Conservation (phyloP, 768 basidiomycete genomes). For the Boletus insuetus region DNA sequence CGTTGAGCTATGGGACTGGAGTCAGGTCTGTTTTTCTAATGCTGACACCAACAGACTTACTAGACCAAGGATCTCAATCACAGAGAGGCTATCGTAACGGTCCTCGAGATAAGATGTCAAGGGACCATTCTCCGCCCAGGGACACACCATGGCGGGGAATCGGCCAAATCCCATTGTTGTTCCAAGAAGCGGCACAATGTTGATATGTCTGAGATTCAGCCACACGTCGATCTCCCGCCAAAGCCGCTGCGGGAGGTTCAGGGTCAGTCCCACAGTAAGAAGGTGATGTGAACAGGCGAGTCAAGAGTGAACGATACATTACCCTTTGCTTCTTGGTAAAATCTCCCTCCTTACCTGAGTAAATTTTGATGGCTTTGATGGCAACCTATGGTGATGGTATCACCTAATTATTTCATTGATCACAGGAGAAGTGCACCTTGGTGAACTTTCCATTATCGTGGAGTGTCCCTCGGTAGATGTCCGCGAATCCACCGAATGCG, state of each 20-base stretch:
- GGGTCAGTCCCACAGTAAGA: neutral
- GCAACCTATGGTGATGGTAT: neutral
- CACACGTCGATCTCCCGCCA: conserved; percentile 14
- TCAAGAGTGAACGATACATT: no score
- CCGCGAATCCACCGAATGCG: neutral
- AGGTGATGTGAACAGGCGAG: neutral
- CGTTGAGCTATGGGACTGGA: neutral
- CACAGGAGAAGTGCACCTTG: neutral
- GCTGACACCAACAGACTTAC: neutral
- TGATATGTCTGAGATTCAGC: conserved; percentile 20
- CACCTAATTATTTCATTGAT: neutral
- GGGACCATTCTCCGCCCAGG: no score
- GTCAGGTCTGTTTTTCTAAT: neutral
- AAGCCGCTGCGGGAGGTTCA: neutral
- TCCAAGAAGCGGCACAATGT: conserved; percentile 13
- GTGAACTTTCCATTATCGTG: neutral
- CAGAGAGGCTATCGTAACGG: conserved; percentile 1
- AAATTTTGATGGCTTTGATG: neutral
- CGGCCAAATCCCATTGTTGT: no score
- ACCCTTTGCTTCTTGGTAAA: neutral
- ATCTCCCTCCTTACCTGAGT: neutral
- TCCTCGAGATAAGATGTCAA: no score
- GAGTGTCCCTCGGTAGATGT: no score
- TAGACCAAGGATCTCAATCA: neutral
- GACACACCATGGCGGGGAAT: no score